These are phyloP conservation scores for Breynia disticha DNA, from an alignment of 441 rosid genomes.

Conservation along the genomic window DNA sequence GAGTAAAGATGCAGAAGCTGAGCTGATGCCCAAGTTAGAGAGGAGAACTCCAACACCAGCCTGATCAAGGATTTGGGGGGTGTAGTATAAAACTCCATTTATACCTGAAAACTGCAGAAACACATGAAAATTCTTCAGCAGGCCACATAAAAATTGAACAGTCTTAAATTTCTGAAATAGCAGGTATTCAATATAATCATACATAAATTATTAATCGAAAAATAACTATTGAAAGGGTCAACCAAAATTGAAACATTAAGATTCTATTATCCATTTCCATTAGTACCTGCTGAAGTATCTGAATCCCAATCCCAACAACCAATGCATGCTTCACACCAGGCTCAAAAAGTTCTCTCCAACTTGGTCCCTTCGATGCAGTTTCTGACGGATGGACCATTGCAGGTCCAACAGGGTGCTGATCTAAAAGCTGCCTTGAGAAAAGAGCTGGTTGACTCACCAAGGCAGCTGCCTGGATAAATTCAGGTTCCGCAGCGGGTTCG, in stretches of 20 bases:
- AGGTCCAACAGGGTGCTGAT: constrained; percentile 53
- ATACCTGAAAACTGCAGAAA: constrained; percentile 74
- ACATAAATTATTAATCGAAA: no score
- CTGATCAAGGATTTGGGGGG: constrained; percentile 92
- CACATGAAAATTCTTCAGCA: constrained; percentile 3
- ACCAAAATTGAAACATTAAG: no score
- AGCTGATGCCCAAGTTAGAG: constrained; percentile 60
- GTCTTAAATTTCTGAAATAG: background rate
- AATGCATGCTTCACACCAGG: constrained; percentile 75
- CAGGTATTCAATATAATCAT: no score
- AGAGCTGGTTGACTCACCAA: constrained; percentile 62
- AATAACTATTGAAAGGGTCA: no score
- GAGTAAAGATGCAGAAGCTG: constrained; percentile 66
- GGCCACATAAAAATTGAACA: background rate
- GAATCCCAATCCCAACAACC: constrained; percentile 55
- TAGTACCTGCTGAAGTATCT: constrained; percentile 70
- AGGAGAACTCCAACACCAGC: constrained; percentile 86
- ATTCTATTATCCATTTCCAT: background rate
- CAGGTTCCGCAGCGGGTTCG: constrained; percentile 30
- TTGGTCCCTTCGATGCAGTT: constrained; percentile 39
- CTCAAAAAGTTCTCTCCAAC: constrained; percentile 55
- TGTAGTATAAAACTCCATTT: constrained; percentile 88
- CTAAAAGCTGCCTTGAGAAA: constrained; percentile 38
- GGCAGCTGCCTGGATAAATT: constrained; percentile 53
- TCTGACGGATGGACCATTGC: constrained; percentile 64